Percentiles rank a stretch among this genome's conserved stretches.
These are phyloP conservation scores for Penicillium mononematosum DNA, from an alignment of 495 filamentous ascomycete species.

Conservation along the genomic window DNA sequence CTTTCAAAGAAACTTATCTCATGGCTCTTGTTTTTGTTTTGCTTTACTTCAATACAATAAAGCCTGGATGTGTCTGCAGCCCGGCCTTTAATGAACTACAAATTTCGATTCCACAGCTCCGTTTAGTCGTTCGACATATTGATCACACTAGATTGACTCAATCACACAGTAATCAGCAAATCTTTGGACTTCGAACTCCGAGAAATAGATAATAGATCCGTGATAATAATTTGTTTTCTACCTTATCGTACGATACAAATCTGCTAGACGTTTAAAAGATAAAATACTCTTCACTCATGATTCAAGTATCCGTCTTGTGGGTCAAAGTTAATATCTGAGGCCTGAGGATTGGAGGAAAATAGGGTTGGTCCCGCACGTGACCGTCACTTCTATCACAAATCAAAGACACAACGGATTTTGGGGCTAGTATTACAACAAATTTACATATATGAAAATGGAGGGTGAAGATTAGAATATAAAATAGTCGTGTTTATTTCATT, in stretches of 20 bases:
- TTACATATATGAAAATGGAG: not conserved
- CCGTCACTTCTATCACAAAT: not conserved
- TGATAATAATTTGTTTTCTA: not conserved
- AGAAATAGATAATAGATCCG: no score
- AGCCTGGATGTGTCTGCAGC: no score
- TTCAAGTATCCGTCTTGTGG: not conserved
- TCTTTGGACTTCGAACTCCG: no score
- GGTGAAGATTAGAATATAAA: not conserved
- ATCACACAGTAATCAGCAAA: no score
- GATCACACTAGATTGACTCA: no score
- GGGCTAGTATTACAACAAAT: not conserved
- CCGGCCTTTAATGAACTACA: no score
- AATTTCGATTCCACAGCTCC: no score
- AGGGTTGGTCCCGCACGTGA: slow-evolving; percentile 12
- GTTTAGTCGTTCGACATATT: no score
- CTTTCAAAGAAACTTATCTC: not conserved
- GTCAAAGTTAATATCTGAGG: not conserved
- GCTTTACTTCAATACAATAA: not conserved
- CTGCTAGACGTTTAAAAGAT: not conserved
- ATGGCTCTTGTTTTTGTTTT: not conserved
- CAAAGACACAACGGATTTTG: not conserved
- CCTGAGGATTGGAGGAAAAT: not conserved
- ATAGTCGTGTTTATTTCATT: not conserved
- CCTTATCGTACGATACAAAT: not conserved
- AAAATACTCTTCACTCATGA: not conserved